Evolutionary conservation across 129 eudicot species (phyloP).

Genomic region (Silybum marianum): DNA sequence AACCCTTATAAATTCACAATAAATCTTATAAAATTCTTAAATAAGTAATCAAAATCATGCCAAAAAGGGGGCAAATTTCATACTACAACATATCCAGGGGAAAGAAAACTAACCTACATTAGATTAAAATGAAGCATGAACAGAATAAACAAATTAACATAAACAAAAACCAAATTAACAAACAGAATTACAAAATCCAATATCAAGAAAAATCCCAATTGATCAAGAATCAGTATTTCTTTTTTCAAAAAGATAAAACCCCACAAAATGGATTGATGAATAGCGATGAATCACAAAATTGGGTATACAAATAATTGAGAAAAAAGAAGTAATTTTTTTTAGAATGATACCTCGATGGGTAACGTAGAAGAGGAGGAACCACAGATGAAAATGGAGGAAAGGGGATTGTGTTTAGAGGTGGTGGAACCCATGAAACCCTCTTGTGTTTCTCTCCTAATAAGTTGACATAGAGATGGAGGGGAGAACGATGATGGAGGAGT

Average conservation of each 20-base stretch:
- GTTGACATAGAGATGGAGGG: not conserved
- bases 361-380: conserved; percentile 37
- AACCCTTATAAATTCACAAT: not conserved
- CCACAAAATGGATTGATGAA: not conserved
- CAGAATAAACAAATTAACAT: not conserved
- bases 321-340: not conserved
- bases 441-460: not conserved
- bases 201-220: not conserved
- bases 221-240: not conserved
- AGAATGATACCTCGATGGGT: conserved; percentile 19
- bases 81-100: not conserved
- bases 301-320: not conserved
- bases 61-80: not conserved
- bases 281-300: not conserved
- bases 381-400: conserved; percentile 43
- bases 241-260: not conserved
- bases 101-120: not conserved
- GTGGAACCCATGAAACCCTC: conserved; percentile 32
- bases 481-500: not conserved
- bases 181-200: not conserved
- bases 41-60: not conserved
- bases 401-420: conserved; percentile 15
- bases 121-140: not conserved
- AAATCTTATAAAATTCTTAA: not conserved
- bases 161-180: not conserved